These are phyloP conservation scores for Trichosporon sp. DNA, from an alignment of 1,284 basidiomycete genomes.

Conservation along the genomic window DNA sequence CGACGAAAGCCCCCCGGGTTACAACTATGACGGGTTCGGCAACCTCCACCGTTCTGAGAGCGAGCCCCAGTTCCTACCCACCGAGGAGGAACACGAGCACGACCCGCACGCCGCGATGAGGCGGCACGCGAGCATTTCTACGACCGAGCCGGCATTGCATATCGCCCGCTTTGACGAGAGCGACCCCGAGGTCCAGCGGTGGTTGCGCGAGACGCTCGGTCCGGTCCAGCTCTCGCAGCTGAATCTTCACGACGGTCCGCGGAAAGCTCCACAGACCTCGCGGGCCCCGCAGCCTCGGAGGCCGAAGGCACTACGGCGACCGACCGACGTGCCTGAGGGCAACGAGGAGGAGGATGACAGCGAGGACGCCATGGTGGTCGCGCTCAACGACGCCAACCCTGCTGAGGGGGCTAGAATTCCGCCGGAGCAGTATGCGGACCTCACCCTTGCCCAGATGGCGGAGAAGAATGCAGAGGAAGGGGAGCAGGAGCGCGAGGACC, in stretches of 20 bases:
- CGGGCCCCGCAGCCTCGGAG: background rate
- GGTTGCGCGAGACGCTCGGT: slow-evolving; percentile 35
- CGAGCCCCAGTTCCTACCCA: background rate
- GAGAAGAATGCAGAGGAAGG: slow-evolving; percentile 14
- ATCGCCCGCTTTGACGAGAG: slow-evolving; percentile 9
- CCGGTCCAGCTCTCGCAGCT: slow-evolving; percentile 8
- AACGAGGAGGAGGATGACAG: background rate
- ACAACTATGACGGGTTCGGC: background rate
- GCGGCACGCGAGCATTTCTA: slow-evolving; percentile 8
- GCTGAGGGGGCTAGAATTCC: background rate
- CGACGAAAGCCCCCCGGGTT: background rate
- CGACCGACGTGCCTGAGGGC: slow-evolving; percentile 2
- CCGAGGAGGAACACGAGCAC: background rate
- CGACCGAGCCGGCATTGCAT: slow-evolving; percentile 20
- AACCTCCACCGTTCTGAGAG: slow-evolving; percentile 9
- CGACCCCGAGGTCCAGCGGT: slow-evolving; percentile 32
- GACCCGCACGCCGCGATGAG: background rate
- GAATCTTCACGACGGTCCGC: background rate
- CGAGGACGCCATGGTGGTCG: background rate
- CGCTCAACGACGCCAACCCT: slow-evolving; percentile 3
- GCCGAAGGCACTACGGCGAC: background rate
- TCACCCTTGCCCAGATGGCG: background rate
- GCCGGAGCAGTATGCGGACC: slow-evolving; percentile 10
- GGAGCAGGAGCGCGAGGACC: background rate
- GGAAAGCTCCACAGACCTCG: background rate